These are phyloP conservation scores for Thinopyrum elongatum DNA, from an alignment of 176 grass and related monocot species.

Conservation along the genomic window DNA sequence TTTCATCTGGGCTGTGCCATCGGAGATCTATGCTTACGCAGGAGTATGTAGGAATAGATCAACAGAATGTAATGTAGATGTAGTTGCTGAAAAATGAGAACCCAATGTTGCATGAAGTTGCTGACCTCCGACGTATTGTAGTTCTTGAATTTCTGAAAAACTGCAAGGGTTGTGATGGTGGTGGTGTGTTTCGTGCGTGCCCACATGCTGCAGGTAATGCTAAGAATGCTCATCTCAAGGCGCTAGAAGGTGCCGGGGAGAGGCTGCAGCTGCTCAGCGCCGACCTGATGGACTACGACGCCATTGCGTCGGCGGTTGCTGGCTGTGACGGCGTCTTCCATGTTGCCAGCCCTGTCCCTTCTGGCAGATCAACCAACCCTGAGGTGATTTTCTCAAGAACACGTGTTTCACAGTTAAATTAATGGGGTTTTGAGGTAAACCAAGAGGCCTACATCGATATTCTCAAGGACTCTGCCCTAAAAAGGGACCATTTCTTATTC, in stretches of 20 bases:
- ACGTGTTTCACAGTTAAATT: neutral
- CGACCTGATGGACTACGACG: neutral
- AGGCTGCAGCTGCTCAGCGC: neutral
- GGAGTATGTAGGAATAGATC: neutral
- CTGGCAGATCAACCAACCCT: neutral
- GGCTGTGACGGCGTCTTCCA: constrained; percentile 10
- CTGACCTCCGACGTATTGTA: too few relatives aligned
- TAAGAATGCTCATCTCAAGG: constrained; percentile 3
- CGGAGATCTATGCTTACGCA: neutral
- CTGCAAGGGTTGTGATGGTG: neutral
- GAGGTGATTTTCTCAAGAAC: neutral
- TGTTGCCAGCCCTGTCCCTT: constrained; percentile 12
- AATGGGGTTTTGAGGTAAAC: neutral
- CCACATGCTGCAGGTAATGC: neutral
- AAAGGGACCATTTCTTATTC: too few relatives aligned
- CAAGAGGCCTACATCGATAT: too few relatives aligned
- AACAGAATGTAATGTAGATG: neutral
- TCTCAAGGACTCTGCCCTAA: too few relatives aligned
- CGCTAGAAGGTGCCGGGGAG: neutral
- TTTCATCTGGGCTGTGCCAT: neutral
- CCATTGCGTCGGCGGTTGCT: neutral
- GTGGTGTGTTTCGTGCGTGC: neutral
- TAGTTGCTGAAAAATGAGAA: neutral
- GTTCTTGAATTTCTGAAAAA: too few relatives aligned
- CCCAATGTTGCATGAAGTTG: too few relatives aligned